Base-by-base conservation (phyloP, 129 eudicot genomes). In the Tanacetum coccineum region DNA sequence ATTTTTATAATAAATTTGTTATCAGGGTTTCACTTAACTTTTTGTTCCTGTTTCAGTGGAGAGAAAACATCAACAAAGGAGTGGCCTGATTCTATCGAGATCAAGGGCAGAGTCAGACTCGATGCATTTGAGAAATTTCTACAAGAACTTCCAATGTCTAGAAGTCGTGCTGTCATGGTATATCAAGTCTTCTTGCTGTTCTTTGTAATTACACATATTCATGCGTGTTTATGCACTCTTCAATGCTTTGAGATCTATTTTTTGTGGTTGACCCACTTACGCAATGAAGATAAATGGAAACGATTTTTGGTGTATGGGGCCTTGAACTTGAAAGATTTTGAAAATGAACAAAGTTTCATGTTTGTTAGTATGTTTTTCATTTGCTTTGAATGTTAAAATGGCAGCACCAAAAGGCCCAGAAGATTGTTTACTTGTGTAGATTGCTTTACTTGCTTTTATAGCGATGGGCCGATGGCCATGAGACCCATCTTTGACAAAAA, bases 101-200 rank as follows among this genome's bases (percentile, higher is more conserved):
- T 91, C 65, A 91, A 91, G 77, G 97, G 97, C 1, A 80, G 92
- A 76, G 97, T 91, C 39, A 84, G 84, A 74, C 84, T 87, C 6
- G 86, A 79, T 32, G 90, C 95, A 1, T 91, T 91, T 73, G 92
- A 87, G 61, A 87, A 87, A 68, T 91, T 91, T 28, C 67, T 91
- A 7, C 83, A 83, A 83, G 90, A 83, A 55, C 95, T 91, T 48
- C 97, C 95, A 6, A 85, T 76, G 87, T 91, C 97, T 6, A 87
- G 97, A 70, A 84, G 85, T 54, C 95, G 97, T 81, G 93, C 95
- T 64, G 85, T 91, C 79, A 91, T 91, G 97, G 97, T 91, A 91
- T 77, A 45, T 58, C 71, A 76, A 73, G 82, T 71, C 59, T 30
- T 67, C 50, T 72, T 76, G 66, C 36, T 74, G 61, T 74, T 76